Percentiles rank a stretch among this genome's conserved stretches.
Conservation (phyloP, 192 early-diverging fungal genomes). For the Neocallimastix lanati region DNA sequence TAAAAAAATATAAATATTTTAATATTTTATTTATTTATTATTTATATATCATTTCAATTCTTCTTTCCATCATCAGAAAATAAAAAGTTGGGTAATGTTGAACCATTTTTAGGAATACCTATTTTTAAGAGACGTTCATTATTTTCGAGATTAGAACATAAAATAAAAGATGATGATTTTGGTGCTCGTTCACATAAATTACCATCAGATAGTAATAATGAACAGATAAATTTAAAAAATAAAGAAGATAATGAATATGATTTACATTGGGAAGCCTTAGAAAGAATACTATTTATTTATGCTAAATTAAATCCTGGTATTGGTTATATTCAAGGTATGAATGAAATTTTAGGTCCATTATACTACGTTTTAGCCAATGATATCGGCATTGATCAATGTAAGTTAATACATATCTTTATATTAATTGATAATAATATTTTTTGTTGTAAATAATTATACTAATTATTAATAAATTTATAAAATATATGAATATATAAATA, state of each 20-base stretch:
- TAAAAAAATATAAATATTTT: too few relatives aligned
- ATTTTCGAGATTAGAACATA: conserved; percentile 45
- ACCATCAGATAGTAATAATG: background rate
- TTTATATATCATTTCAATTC: too few relatives aligned
- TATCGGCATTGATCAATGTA: conserved; percentile 10
- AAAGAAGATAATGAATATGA: conserved; percentile 17
- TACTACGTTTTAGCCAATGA: conserved; percentile 58
- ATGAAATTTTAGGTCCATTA: conserved; percentile 59
- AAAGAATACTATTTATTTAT: conserved; percentile 59
- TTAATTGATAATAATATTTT: too few relatives aligned
- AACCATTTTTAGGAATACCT: conserved; percentile 1
- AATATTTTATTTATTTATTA: too few relatives aligned
- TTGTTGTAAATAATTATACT: too few relatives aligned
- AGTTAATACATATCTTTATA: too few relatives aligned
- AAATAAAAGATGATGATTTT: conserved; percentile 32
- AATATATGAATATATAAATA: too few relatives aligned
- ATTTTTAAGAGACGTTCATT: background rate
- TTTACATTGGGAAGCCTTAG: conserved; percentile 61
- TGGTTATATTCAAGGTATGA: conserved; percentile 80
- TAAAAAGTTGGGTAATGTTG: conserved; percentile 1
- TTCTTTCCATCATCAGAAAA: too few relatives aligned
- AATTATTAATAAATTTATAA: too few relatives aligned
- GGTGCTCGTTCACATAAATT: conserved; percentile 22
- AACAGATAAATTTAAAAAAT: background rate
- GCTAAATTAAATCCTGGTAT: conserved; percentile 62